Conservation (phyloP, 805 yeast genomes). For the Wickerhamomyces silvicola region DNA sequence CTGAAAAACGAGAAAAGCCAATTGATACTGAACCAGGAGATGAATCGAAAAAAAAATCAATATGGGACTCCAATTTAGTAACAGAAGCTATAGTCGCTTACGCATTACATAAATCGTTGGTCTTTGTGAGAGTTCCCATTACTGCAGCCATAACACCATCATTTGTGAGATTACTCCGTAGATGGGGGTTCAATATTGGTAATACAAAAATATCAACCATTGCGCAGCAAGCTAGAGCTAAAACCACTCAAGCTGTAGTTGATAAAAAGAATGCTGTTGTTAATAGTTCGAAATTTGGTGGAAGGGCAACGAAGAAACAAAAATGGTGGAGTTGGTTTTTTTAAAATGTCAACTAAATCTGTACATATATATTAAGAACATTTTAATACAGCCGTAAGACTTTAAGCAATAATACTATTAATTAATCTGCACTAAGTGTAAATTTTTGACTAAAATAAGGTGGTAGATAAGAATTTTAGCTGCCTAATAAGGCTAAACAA, state of each 20-base stretch:
- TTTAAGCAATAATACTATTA: too few relatives aligned
- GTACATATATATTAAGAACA: too few relatives aligned
- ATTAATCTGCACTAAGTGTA: too few relatives aligned
- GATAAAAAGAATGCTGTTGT: conserved; percentile 32
- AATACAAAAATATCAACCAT: conserved; percentile 38
- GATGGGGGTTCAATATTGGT: conserved; percentile 79
- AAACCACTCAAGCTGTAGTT: conserved; percentile 23
- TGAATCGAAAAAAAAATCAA: conserved; percentile 13
- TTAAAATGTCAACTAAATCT: too few relatives aligned
- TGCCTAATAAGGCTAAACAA: too few relatives aligned
- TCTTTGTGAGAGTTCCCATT: conserved; percentile 78
- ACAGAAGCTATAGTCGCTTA: conserved; percentile 89
- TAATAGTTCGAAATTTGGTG: conserved; percentile 43
- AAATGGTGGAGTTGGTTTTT: conserved; percentile 60
- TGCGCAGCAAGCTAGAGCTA: conserved; percentile 27
- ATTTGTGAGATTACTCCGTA: conserved; percentile 55
- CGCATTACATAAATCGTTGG: conserved; percentile 83
- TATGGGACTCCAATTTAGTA: conserved; percentile 40
- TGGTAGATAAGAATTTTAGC: too few relatives aligned
- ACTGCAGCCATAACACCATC: conserved; percentile 90
- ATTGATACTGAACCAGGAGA: conserved; percentile 35
- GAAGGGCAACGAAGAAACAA: conserved; percentile 42
- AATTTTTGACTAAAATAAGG: too few relatives aligned
- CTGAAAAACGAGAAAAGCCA: too few relatives aligned
- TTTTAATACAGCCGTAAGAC: too few relatives aligned